Evolutionary conservation across 495 filamentous ascomycete species (phyloP), one percentile per base, ranked within the genome.

Genomic region (Hypoxylon cercidicola): DNA sequence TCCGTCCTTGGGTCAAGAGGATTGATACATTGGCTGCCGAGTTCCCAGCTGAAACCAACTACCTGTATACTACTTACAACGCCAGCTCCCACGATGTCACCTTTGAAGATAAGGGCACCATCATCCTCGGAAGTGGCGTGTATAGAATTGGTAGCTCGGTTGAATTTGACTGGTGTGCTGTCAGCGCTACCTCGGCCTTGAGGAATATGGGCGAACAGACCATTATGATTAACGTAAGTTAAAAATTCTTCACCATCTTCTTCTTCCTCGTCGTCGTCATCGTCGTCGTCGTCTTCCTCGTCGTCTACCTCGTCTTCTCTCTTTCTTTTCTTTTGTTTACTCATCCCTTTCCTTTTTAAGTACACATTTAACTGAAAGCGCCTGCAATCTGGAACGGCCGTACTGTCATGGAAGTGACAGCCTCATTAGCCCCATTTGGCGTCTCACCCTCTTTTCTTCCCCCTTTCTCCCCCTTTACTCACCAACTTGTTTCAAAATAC

Each of bases 141-240:
- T 98, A 98, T 84, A 87, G 94, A 66, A 99, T 97, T 72, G 94
- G 95, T 62, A 94, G 90, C 80, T 97, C 93, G 19, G 94, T 99
- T 55, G 94, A 99, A 77, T 99, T 99, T 73, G 94, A 99, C 78
- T 99, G 94, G 94, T 98, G 95, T 73, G 94, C 94, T 56, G 94
- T 97, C 64, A 97, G 94, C 72, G 92, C 92, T 60, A 95, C 95
- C 13, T 82, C 91, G 28, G 93, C 93, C 34, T 83, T 97, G 63
- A 86, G 87, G 64, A 80, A 88, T 50, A 93, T 97, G 87, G 94
- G 93, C 67, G 92, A 97, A 84, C 97, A 97, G 85, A 99, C 94
- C 16, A 89, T 96, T 55, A 96, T 99, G 93, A 96, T 99, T 77
- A 99, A 98, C 75, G 74, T 79, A 71, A 71, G 76, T 70, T 47